Evolutionary conservation across 257 asterid species (phyloP).

Genomic region (Vinca minor): DNA sequence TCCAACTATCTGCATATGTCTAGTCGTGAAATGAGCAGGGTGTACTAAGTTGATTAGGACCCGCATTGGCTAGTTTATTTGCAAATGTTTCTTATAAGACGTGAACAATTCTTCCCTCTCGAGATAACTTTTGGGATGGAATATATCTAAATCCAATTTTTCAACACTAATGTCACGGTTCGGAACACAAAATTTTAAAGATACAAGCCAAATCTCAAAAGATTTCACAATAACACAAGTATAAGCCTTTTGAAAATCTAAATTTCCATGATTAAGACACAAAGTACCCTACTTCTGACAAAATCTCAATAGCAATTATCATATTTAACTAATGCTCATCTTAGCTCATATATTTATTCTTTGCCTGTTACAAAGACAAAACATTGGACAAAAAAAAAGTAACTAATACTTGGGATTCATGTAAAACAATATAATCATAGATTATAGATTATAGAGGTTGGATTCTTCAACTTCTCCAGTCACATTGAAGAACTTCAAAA

Average conservation of each 20-base stretch:
- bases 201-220: not conserved
- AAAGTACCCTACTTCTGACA: not conserved
- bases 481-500: slow-evolving; percentile 60
- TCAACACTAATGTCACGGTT: not conserved
- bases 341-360: not conserved
- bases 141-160: too few species aligned
- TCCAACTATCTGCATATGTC: too few species aligned
- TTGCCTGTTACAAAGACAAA: not conserved
- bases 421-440: slow-evolving; percentile 8
- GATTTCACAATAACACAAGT: not conserved
- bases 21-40: too few species aligned
- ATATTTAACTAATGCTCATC: not conserved
- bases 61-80: too few species aligned
- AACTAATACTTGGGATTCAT: not conserved
- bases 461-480: slow-evolving; percentile 41
- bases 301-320: not conserved
- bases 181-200: too few species aligned
- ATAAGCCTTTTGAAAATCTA: not conserved
- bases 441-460: slow-evolving; percentile 9
- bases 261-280: not conserved
- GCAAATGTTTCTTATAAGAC: too few species aligned
- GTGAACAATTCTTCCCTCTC: too few species aligned
- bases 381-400: not conserved
- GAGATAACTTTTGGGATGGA: too few species aligned
- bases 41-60: too few species aligned